A percentile compares a stretch with the other conserved stretches of the same genome.
Evolutionary conservation across 2,329 filamentous ascomycete species (phyloP).

Genomic region (Alternaria rosae): DNA sequence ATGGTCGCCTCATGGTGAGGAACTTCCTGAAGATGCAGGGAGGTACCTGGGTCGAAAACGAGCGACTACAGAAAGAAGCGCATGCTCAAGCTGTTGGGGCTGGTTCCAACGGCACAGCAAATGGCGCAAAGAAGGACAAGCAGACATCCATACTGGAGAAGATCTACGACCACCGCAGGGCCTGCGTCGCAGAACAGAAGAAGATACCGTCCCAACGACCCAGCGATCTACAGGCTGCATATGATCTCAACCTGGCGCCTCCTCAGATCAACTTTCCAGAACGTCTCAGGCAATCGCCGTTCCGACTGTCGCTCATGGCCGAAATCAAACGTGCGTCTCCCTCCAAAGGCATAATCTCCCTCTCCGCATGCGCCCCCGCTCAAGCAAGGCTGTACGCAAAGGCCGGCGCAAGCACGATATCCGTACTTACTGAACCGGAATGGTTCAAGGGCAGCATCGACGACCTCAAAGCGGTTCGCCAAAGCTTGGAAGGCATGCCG

Average conservation of each 20-base stretch:
- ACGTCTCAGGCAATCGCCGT: slow-evolving; percentile 80
- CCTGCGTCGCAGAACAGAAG: slow-evolving; percentile 80
- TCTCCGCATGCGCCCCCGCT: slow-evolving; percentile 84
- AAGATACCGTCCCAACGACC: slow-evolving; percentile 83
- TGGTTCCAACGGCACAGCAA: slow-evolving; percentile 30
- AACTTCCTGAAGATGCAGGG: slow-evolving; percentile 90
- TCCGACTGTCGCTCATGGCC: slow-evolving; percentile 91
- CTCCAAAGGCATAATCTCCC: slow-evolving; percentile 92
- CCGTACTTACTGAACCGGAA: slow-evolving; percentile 96
- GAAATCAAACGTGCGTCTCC: slow-evolving; percentile 97
- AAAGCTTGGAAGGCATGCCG: slow-evolving; percentile 87
- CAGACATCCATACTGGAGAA: slow-evolving; percentile 87
- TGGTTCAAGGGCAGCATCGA: slow-evolving; percentile 99
- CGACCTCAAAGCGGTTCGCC: slow-evolving; percentile 84
- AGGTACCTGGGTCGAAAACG: slow-evolving; percentile 89
- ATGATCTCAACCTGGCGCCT: slow-evolving; percentile 83
- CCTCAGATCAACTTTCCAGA: slow-evolving; percentile 82
- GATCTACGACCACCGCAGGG: slow-evolving; percentile 84
- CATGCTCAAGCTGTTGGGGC: slow-evolving; percentile 44
- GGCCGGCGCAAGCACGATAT: slow-evolving; percentile 95
- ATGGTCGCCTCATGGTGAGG: slow-evolving; percentile 86
- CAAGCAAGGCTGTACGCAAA: slow-evolving; percentile 92
- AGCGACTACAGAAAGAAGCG: slow-evolving; percentile 56
- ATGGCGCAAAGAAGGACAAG: slow-evolving; percentile 56
- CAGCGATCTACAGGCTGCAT: slow-evolving; percentile 83